Base-by-base conservation (phyloP, 2,329 filamentous ascomycete genomes). In the Pseudopithomyces chartarum region DNA sequence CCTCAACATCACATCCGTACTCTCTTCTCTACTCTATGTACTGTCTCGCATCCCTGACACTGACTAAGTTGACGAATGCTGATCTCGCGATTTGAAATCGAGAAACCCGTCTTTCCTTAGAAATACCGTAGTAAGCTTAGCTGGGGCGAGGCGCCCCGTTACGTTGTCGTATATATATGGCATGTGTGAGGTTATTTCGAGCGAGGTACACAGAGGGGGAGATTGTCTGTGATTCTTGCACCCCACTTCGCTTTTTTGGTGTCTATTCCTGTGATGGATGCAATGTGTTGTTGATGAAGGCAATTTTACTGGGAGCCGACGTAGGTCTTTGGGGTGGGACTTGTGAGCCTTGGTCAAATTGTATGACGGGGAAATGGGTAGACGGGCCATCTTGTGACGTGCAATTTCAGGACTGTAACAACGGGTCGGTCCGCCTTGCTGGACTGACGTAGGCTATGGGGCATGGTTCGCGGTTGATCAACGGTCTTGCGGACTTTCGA, bases 101-200 rank as follows among this genome's bases (percentile, higher is more conserved):
- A 7, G 13, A 29, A n/a, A 4, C 19, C 22, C n/a, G 20, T 39
- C 26, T 29, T 29, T 29, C 8, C 26, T 29, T 29, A 29, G 26
- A 29, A 8, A 8, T 29, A 29, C 26, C n/a, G 34, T 40, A 50
- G 47, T 50, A 26, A 50, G 47, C 47, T 40, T 17, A 50, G 47
- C 47, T 40, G 47, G 47, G 47, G 47, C 47, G 47, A 40, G 34
- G 34, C 34, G n/a, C 7, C 47, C 34, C 22, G 23, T 5, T 7
- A 12, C 15, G 11, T 20, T 17, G 11, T 13, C 20, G 3, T 29
- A 12, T 32, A 19, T 29, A 29, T 8, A 8, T 29, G 26, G 4
- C 5, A 8, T 29, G 26, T 29, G 26, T 29, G 20, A n/a, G 20
- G 19, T 40, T 50, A 50, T 50, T 50, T 50, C 22, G 17, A 50